Base-by-base conservation (phyloP, 2,329 filamentous ascomycete species). In the Pleoardoris graminearum region DNA sequence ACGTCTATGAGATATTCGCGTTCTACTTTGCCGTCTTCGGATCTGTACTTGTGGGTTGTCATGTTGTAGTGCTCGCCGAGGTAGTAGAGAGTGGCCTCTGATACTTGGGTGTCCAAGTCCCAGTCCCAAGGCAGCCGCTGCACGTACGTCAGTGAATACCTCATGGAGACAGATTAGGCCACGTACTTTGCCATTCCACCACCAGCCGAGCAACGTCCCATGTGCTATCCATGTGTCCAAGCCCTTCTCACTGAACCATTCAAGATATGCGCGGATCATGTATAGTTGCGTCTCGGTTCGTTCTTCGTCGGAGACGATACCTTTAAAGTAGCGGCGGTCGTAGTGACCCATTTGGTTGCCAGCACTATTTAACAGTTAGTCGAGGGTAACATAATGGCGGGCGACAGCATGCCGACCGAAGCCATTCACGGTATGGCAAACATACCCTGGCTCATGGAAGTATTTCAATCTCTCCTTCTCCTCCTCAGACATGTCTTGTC, bases 181-280 rank as follows among this genome's bases (percentile, higher is more conserved):
- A 42, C 55, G n/a, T 70, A 82, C 80, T 74, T 79, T 78, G 50
- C 79, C 79, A 69, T 91, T 93, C 90, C 90, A 95, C 88, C 89
- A 94, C 90, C 90, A 95, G 11, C 90, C 90, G 19, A 95, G 77
- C 44, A 94, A 76, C 4, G 90, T 91, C 43, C 90, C 90, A 71
- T 95, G 90, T 33, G 90, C 90, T 53, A 95, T 84, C 90, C 90
- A 94, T 0, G 90, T 93, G 74, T 93, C 89, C 56, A 91, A 75
- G 6, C 84, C 82, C 48, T 86, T 78, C 16, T 82, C 77, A 38
- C 79, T 76, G 71, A 89, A 87, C 50, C 83, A 85, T 39, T 80
- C 79, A 38, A 94, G 80, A 74, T 94, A 94, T 46, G 88, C 86
- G 57, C 85, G 83, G 59, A 91, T 82, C 60, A 94, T 84, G 69